Conservation (phyloP, 2,329 filamentous ascomycete genomes). For the Pseudogymnoascus sp. region DNA sequence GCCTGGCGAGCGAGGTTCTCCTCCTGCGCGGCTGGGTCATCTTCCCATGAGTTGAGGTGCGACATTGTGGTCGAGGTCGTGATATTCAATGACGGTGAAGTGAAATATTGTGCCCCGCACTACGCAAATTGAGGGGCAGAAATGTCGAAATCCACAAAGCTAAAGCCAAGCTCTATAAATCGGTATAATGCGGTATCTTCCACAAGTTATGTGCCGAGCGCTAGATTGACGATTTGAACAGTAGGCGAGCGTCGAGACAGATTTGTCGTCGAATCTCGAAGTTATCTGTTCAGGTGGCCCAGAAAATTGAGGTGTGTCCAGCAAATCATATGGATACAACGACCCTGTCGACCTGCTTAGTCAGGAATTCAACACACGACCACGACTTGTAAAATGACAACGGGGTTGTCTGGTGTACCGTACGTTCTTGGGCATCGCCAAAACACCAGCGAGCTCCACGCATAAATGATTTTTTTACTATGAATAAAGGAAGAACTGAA, state of each 20-base stretch:
- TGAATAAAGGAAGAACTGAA: neutral
- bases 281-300: slow-evolving; percentile 4
- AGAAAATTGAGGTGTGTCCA: slow-evolving; percentile 6
- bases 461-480: slow-evolving; percentile 1
- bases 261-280: neutral
- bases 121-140: slow-evolving; percentile 8
- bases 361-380: slow-evolving; percentile 4
- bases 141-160: slow-evolving; percentile 1
- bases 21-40: slow-evolving; percentile 71
- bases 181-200: neutral
- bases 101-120: slow-evolving; percentile 10
- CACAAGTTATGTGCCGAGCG: neutral
- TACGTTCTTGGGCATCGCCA: neutral
- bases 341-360: neutral
- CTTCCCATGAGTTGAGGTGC: slow-evolving; percentile 91
- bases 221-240: neutral
- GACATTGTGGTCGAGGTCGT: slow-evolving; percentile 52
- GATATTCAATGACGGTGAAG: slow-evolving; percentile 11
- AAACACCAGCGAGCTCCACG: slow-evolving; percentile 1
- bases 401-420: slow-evolving; percentile 4
- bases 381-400: neutral
- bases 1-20: slow-evolving; percentile 69
- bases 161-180: neutral
- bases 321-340: slow-evolving; percentile 5
- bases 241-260: neutral